phyloP scores from a whole-genome alignment of 306 rosid genomes.

The Sophora flavescens region DNA sequence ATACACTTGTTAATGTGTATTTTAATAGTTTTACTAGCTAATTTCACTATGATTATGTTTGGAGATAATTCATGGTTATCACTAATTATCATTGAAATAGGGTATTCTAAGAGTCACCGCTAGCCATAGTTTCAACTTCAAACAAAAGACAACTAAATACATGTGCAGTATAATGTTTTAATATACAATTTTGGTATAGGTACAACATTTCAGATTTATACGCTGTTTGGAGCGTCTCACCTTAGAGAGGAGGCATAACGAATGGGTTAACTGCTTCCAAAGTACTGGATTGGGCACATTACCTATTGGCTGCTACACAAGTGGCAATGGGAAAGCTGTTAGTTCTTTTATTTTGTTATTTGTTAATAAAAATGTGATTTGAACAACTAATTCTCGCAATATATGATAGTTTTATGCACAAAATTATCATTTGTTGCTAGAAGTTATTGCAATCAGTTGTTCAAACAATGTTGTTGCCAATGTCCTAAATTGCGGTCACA shows the following conservation, averaged over 20 bases:
- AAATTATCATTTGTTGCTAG: too few relatives aligned
- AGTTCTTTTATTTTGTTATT: slow-evolving; percentile 19
- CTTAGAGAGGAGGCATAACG: slow-evolving; percentile 51
- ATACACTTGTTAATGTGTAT: neutral
- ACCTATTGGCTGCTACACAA: slow-evolving; percentile 74
- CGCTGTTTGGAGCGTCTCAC: slow-evolving; percentile 69
- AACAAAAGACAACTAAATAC: neutral
- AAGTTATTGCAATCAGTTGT: neutral
- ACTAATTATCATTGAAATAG: neutral
- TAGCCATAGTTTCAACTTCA: neutral
- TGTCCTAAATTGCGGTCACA: too few relatives aligned
- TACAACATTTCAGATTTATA: slow-evolving; percentile 68
- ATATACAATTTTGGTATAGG: slow-evolving; percentile 49
- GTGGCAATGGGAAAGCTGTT: slow-evolving; percentile 73
- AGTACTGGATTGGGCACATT: slow-evolving; percentile 58
- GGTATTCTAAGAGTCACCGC: neutral
- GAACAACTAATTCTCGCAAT: too few relatives aligned
- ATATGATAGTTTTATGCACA: neutral
- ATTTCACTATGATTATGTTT: neutral
- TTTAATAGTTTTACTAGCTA: neutral
- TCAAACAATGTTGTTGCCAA: too few relatives aligned
- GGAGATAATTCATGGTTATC: neutral
- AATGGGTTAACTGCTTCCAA: slow-evolving; percentile 76
- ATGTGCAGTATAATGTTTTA: neutral
- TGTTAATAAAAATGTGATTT: neutral